Evolutionary conservation across 257 asterid species (phyloP).

Genomic region (Fraxinus anomala): DNA sequence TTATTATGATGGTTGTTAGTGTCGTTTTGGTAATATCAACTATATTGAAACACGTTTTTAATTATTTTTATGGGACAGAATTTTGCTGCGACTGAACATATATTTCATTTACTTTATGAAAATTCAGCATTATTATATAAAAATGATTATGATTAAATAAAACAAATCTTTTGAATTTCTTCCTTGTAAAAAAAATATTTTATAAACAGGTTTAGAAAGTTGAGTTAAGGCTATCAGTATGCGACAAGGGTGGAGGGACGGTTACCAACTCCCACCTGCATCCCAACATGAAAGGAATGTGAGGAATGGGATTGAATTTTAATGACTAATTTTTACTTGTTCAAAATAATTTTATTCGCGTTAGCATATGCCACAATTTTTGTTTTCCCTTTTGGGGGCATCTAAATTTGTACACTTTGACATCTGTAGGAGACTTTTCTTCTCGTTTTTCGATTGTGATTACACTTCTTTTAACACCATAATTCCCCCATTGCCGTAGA

Average conservation of each 20-base stretch:
- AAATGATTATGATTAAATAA: neutral
- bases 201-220: slow-evolving; percentile 2
- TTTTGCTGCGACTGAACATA: no score
- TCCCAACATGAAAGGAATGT: slow-evolving; percentile 43
- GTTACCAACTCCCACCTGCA: slow-evolving; percentile 78
- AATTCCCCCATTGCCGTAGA: slow-evolving; percentile 39
- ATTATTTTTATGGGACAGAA: no score
- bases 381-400: slow-evolving; percentile 25
- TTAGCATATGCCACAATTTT: slow-evolving; percentile 20
- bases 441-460: slow-evolving; percentile 39
- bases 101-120: neutral
- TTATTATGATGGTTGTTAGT: no score
- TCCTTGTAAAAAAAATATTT: neutral
- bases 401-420: slow-evolving; percentile 40
- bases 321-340: slow-evolving; percentile 18
- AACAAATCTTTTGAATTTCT: neutral
- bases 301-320: slow-evolving; percentile 32
- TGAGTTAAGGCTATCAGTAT: neutral
- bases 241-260: slow-evolving; percentile 42
- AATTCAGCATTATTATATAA: neutral
- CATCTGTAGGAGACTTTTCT: slow-evolving; percentile 41
- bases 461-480: slow-evolving; percentile 51
- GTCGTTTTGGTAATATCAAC: no score
- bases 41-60: no score
- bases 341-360: slow-evolving; percentile 7